These are phyloP conservation scores for Myotisia sp. DNA, from an alignment of 2,329 filamentous ascomycete genomes.

Conservation along the genomic window DNA sequence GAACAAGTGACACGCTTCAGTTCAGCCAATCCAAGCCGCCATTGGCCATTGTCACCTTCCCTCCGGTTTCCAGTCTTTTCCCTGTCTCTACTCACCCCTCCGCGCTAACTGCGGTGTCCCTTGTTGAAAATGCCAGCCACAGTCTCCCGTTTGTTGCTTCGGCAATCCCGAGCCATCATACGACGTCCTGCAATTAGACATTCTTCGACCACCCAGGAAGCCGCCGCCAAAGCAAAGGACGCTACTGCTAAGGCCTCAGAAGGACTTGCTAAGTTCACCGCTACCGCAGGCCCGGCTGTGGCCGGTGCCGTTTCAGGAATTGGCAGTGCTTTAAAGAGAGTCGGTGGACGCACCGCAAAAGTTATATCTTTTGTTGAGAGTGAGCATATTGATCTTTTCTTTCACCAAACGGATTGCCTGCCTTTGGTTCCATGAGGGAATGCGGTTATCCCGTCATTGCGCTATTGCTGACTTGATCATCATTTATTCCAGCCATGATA, in stretches of 20 bases:
- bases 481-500: conserved; percentile 23
- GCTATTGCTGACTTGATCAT: neutral
- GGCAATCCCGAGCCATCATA: conserved; percentile 35
- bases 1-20: too few relatives aligned
- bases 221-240: conserved; percentile 33
- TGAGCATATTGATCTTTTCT: conserved; percentile 38
- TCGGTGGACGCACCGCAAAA: conserved; percentile 71
- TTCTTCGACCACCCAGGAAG: conserved; percentile 33
- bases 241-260: conserved; percentile 54
- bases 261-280: conserved; percentile 67
- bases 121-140: conserved; percentile 30
- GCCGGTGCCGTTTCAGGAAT: conserved; percentile 56
- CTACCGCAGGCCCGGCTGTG: conserved; percentile 65
- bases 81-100: conserved; percentile 11
- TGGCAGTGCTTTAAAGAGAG: conserved; percentile 52
- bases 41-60: conserved; percentile 27
- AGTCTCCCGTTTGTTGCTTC: conserved; percentile 31
- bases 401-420: conserved; percentile 7
- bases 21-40: too few relatives aligned
- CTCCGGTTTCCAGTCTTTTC: conserved; percentile 17
- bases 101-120: conserved; percentile 6
- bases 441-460: neutral
- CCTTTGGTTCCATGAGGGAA: conserved; percentile 9
- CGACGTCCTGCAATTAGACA: conserved; percentile 33
- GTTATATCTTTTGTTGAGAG: conserved; percentile 71